phyloP scores from a whole-genome alignment of 2,329 filamentous ascomycete genomes.

The Apiospora sp. region DNA sequence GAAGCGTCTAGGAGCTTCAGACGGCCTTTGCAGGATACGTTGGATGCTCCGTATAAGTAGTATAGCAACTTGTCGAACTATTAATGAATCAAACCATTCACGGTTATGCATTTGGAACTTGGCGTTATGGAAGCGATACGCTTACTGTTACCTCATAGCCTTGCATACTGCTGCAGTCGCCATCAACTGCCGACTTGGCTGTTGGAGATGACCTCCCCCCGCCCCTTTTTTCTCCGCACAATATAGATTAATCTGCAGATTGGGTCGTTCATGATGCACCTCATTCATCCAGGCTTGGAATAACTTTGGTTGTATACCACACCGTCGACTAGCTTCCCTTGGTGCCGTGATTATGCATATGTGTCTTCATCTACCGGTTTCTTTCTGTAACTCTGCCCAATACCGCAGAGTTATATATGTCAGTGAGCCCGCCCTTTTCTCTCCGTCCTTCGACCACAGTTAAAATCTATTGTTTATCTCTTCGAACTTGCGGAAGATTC shows the following conservation, averaged over 20 bases:
- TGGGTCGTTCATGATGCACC: not conserved
- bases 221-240: not conserved
- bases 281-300: not conserved
- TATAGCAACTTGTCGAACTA: not conserved
- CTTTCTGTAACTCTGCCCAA: not conserved
- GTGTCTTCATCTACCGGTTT: not conserved
- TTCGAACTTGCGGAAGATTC: not conserved
- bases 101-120: not conserved
- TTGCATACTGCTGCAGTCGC: not conserved
- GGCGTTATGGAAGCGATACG: not conserved
- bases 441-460: no score
- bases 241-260: not conserved
- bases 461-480: not conserved
- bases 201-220: not conserved
- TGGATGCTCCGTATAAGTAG: not conserved
- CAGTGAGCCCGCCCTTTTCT: not conserved
- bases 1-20: not conserved
- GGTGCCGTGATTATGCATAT: not conserved
- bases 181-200: constrained; percentile 3
- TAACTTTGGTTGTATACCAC: not conserved
- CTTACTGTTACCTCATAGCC: not conserved
- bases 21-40: not conserved
- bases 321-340: not conserved
- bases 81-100: not conserved
- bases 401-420: not conserved